Evolutionary conservation across 2,329 filamentous ascomycete genomes (phyloP).

Genomic region (Fusarium solani-melongenae): DNA sequence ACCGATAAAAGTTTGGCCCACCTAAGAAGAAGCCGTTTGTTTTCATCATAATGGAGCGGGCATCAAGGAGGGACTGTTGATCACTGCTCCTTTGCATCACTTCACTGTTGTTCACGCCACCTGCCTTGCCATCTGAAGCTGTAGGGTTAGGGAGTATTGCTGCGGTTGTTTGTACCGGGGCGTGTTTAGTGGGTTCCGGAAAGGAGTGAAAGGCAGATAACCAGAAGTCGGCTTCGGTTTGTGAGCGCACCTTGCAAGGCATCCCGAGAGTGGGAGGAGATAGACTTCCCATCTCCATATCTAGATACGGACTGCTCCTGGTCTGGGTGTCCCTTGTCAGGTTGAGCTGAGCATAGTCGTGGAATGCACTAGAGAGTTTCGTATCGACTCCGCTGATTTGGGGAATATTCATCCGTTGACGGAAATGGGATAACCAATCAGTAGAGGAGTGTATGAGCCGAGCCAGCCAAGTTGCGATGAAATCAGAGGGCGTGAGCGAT

Average conservation of each 20-base stretch:
- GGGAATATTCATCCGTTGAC: neutral
- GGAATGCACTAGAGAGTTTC: neutral
- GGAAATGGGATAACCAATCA: slow-evolving; percentile 15
- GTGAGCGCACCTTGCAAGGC: neutral
- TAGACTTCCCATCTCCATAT: neutral
- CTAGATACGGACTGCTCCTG: neutral
- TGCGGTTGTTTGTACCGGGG: neutral
- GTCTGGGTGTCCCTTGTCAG: neutral
- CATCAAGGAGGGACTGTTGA: slow-evolving; percentile 1
- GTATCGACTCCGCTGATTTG: rapidly evolving
- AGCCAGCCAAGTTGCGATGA: slow-evolving; percentile 21
- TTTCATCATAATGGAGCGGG: slow-evolving; percentile 2
- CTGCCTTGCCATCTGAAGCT: neutral
- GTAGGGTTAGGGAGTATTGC: neutral
- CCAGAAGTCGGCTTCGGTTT: slow-evolving; percentile 5
- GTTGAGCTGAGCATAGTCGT: neutral
- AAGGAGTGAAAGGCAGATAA: neutral
- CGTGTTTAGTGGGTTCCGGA: neutral
- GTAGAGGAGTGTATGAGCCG: slow-evolving; percentile 10
- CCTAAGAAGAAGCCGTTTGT: slow-evolving; percentile 32
- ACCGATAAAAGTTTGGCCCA: slow-evolving; percentile 36
- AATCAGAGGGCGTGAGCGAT: slow-evolving; percentile 15
- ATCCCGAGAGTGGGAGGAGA: neutral
- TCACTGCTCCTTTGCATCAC: neutral
- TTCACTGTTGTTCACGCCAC: neutral